These are phyloP conservation scores for Catunica adiposa DNA, from an alignment of 2,329 filamentous ascomycete species.

Conservation along the genomic window DNA sequence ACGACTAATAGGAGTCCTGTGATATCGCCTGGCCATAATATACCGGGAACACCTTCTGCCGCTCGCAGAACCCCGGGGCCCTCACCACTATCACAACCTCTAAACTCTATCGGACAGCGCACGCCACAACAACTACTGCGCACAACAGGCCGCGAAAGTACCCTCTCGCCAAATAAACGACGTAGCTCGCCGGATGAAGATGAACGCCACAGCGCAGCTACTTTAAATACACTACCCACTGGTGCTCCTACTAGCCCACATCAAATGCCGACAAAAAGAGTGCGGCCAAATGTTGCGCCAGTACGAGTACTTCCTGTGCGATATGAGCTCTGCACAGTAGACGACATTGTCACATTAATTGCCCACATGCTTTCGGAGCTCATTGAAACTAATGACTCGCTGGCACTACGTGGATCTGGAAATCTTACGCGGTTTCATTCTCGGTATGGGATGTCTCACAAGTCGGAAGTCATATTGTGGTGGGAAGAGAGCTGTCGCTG, in stretches of 20 bases:
- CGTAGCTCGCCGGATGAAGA: conserved; percentile 6
- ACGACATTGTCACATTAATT: conserved; percentile 80
- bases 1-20: neutral
- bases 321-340: conserved; percentile 69
- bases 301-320: conserved; percentile 47
- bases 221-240: conserved; percentile 18
- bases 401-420: conserved; percentile 56
- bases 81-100: neutral
- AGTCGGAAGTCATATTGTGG: neutral
- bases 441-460: conserved; percentile 35
- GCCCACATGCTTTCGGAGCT: conserved; percentile 91
- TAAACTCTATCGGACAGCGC: neutral
- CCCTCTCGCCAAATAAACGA: conserved; percentile 12
- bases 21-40: neutral
- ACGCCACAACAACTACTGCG: neutral
- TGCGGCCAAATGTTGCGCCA: conserved; percentile 32
- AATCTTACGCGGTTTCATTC: conserved; percentile 91
- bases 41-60: neutral
- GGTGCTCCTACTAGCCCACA: neutral
- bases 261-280: conserved; percentile 28
- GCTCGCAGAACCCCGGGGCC: neutral
- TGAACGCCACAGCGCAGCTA: conserved; percentile 15
- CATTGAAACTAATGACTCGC: conserved; percentile 78
- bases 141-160: neutral
- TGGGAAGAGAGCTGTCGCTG: no score